These are phyloP conservation scores for Amoebophrya sp. DNA, from an alignment of 169 alveolate species.

Conservation along the genomic window DNA sequence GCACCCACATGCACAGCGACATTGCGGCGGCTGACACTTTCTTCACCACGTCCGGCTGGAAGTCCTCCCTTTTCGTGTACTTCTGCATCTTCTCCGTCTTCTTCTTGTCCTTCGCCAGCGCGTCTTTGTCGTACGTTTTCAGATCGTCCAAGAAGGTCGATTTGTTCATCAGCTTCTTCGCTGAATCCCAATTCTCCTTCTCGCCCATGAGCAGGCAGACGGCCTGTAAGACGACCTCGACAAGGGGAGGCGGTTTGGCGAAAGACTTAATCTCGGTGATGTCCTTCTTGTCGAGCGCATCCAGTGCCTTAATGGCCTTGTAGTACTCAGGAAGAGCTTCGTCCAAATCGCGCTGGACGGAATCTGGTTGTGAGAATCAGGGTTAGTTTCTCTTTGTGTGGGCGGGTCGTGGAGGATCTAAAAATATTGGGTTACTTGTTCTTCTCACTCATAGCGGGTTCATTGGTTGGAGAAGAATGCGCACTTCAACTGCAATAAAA, in stretches of 20 bases:
- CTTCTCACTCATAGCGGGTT: too few species aligned
- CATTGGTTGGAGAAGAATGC: too few species aligned
- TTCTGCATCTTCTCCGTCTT: constrained; percentile 55
- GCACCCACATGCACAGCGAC: constrained; percentile 63
- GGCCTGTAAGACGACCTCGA: constrained; percentile 40
- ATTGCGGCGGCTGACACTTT: constrained; percentile 66
- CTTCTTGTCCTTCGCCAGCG: constrained; percentile 42
- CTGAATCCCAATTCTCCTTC: constrained; percentile 74
- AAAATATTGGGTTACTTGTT: too few species aligned
- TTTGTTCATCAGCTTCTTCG: constrained; percentile 66
- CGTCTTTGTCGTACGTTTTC: constrained; percentile 55
- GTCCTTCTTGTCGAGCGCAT: constrained; percentile 68
- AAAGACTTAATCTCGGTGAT: constrained; percentile 69
- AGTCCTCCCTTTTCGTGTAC: constrained; percentile 54
- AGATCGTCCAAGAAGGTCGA: constrained; percentile 54
- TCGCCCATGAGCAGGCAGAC: constrained; percentile 64
- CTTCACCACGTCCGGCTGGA: constrained; percentile 49
- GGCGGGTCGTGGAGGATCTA: too few species aligned
- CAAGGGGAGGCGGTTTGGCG: constrained; percentile 71
- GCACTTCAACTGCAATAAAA: too few species aligned
- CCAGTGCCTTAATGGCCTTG: constrained; percentile 71
- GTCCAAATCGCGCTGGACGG: constrained; percentile 63
- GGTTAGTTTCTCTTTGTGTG: too few species aligned
- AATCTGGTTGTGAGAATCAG: too few species aligned
- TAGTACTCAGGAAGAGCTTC: constrained; percentile 70